Evolutionary conservation across 1,284 basidiomycete genomes (phyloP), one percentile per base, ranked within the genome.

Genomic region (Vanrija humicola): DNA sequence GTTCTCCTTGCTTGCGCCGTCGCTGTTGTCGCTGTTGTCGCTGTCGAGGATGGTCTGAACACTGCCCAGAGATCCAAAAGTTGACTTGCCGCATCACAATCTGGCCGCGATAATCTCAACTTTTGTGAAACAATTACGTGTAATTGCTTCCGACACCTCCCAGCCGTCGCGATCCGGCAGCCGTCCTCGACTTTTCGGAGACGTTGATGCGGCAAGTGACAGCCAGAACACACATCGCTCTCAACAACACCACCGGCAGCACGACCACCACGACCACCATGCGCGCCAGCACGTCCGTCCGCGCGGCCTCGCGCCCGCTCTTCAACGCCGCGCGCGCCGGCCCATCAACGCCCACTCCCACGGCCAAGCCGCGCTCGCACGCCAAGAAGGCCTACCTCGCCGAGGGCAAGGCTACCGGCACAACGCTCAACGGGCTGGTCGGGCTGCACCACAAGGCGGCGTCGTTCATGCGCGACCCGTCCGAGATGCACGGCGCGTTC

Each of bases 391-490:
- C 45, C 21, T 38, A 43, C 46, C 53, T 59, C 2, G 50, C 49
- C 10, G 40, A 48, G 28, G 66, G 64, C 18, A 42, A 55, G n/a
- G 62, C 70, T 3, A 55, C 68, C 5, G 49, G 58, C 10, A 48
- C 55, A 2, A 61, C 61, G 23, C 64, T 72, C 5, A 64, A 67
- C 39, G 57, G 53, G 16, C 66, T 76, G 15, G 64, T 75, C 38
- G 54, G 60, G 15, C 64, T 76, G 9, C 72, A 76, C 56, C 74
- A 76, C 60, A 48, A 64, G n/a, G 58, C 70, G 3, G 60, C 71
- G 8, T 62, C 65, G 4, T 76, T 74, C 64, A 66, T 76, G 57
- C 65, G 67, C 43, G 53, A 65, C 39, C 62, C 72, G 0, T 43
- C 55, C 42, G 62, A 67, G 23, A 51, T 72, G n/a, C 47, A 56